These are phyloP conservation scores for Stropharia rugosoannulata DNA, from an alignment of 768 basidiomycete species.

Conservation along the genomic window DNA sequence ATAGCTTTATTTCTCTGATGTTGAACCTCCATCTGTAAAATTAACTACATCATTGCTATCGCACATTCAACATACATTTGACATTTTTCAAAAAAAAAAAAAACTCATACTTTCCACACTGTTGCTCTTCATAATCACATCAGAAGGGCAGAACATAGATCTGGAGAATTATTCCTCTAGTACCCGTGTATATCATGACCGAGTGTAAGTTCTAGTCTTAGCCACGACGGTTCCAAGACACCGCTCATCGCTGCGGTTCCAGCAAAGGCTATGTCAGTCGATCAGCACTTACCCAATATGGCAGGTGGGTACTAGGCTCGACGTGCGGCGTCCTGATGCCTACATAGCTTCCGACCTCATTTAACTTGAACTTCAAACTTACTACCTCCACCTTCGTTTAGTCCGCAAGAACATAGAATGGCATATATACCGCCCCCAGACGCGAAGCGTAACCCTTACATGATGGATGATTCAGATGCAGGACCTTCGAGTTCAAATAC, in stretches of 20 bases:
- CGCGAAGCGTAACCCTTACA: constrained; percentile 3
- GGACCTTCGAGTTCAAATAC: constrained; percentile 2
- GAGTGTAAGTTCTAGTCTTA: too few relatives aligned
- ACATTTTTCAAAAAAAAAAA: too few relatives aligned
- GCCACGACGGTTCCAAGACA: background rate
- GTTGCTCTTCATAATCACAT: too few relatives aligned
- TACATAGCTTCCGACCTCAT: background rate
- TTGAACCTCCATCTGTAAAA: constrained; percentile 1
- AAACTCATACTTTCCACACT: too few relatives aligned
- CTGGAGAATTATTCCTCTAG: too few relatives aligned
- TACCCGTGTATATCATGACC: too few relatives aligned
- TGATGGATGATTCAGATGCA: background rate
- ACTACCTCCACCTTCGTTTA: too few relatives aligned
- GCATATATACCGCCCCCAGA: background rate
- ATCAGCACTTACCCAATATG: constrained; percentile 3
- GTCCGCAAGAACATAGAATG: background rate
- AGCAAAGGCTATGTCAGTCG: background rate
- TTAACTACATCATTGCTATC: background rate
- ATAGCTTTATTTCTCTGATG: constrained; percentile 3
- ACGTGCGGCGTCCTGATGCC: background rate
- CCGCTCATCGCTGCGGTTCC: background rate
- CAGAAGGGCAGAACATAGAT: too few relatives aligned
- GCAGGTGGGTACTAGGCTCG: too few relatives aligned
- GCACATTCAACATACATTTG: background rate
- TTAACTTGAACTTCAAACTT: background rate